Percentiles rank a stretch among this genome's conserved stretches.
These are phyloP conservation scores for Phialophora tarda DNA, from an alignment of 2,329 filamentous ascomycete species.

Conservation along the genomic window DNA sequence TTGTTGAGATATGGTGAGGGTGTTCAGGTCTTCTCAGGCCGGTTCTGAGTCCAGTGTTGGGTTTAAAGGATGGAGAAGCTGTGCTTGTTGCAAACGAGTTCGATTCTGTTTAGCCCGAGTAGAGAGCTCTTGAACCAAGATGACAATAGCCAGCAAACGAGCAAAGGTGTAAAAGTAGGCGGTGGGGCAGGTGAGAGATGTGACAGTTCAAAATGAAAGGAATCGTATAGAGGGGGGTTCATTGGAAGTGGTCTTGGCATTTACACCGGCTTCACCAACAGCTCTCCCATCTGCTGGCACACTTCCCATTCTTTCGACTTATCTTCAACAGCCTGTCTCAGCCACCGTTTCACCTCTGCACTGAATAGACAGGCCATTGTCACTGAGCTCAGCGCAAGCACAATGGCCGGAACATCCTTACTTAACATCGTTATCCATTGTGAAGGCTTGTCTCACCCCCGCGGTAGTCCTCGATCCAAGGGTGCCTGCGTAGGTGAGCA, in stretches of 20 bases:
- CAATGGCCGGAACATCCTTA: neutral
- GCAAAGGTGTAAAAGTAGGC: neutral
- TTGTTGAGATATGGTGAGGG: neutral
- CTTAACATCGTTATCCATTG: neutral
- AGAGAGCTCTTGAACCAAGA: conserved; percentile 1
- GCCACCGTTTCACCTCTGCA: neutral
- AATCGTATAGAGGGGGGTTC: neutral
- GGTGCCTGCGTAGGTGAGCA: neutral
- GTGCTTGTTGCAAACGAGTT: conserved; percentile 15
- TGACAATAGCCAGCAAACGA: conserved; percentile 13
- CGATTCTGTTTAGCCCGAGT: neutral
- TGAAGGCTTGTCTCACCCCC: neutral
- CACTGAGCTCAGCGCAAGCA: neutral
- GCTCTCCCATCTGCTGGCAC: neutral
- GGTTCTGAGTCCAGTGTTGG: conserved; percentile 3
- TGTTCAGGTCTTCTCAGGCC: neutral
- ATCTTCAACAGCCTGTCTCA: neutral
- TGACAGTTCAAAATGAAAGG: neutral
- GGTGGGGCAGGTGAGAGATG: neutral
- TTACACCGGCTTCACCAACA: neutral
- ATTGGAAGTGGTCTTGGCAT: conserved; percentile 1
- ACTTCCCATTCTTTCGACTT: neutral
- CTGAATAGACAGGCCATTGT: neutral
- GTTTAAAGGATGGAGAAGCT: conserved; percentile 12
- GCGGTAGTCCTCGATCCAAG: neutral